A percentile compares a stretch with the other conserved stretches of the same genome.
phyloP scores from a whole-genome alignment of 495 filamentous ascomycete genomes.

The Xylaria longipes region DNA sequence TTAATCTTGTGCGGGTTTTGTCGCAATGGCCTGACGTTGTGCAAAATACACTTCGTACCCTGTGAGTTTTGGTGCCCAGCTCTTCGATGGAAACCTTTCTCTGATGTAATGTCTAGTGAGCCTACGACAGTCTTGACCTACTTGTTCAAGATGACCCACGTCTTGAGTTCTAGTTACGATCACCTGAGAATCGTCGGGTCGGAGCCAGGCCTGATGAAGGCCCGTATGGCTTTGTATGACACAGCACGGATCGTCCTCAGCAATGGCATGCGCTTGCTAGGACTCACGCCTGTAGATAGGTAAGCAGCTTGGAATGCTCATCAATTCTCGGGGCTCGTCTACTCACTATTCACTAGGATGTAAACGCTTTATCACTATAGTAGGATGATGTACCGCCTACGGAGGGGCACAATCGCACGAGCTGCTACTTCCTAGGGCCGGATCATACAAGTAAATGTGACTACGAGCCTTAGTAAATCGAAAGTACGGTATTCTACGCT shows the following conservation, averaged over 20 bases:
- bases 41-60: conserved; percentile 66
- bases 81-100: not conserved
- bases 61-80: conserved; percentile 29
- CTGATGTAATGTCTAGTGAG: conserved; percentile 43
- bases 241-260: conserved; percentile 76
- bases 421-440: not conserved
- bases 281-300: conserved; percentile 78
- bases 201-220: conserved; percentile 71
- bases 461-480: not conserved
- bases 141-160: conserved; percentile 88
- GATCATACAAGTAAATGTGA: not conserved
- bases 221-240: conserved; percentile 83
- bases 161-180: conserved; percentile 83
- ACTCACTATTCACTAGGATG: conserved; percentile 22
- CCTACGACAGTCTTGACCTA: conserved; percentile 76
- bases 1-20: conserved; percentile 65
- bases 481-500: not conserved
- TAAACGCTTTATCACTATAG: conserved; percentile 7
- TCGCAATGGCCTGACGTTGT: conserved; percentile 70
- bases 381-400: not conserved
- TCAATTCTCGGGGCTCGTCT: not conserved
- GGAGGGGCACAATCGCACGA: not conserved
- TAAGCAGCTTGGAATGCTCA: conserved; percentile 28
- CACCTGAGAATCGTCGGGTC: conserved; percentile 79
- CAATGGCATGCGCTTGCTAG: conserved; percentile 85